Evolutionary conservation across 805 yeast species (phyloP), one percentile per base, ranked within the genome.

Genomic region (Wickerhamiella azymoides): DNA sequence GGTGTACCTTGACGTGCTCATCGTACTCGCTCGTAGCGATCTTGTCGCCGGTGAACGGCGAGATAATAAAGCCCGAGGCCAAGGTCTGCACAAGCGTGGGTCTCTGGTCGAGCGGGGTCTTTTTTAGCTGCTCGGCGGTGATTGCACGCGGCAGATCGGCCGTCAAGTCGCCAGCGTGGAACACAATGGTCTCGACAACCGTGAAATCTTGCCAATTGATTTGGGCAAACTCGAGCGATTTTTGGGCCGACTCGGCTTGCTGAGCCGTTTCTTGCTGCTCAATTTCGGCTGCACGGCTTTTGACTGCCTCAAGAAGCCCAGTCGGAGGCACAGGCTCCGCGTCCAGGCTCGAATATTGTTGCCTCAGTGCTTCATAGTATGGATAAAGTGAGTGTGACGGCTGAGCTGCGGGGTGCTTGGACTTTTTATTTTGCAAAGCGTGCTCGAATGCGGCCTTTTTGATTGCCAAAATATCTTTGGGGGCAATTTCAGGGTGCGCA

Each of bases 171-270:
- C 43, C 68, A 68, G 58, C 79, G 86, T 6, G 74, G 52, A 85
- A 80, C 41, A 71, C 76, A 11, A 86, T 68, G 2, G 79, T 76
- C 42, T 78, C 84, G 7, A 84, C 80, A 14, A 84, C 68, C 2
- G 71, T 68, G 57, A 88, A 89, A 50, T 82, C 84, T 47, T 79
- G 78, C 98, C 98, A 89, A 62, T 88, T 86, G 18, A 85, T 78
- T 9, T 81, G 73, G 0, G 88, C 84, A 62, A 71, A 84, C 36
- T 73, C 78, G 5, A 76, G 52, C 47, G 69, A 70, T 35, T 32
- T 27, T 5, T 32, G 11, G 9, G 30, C 45, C 2, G 73, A 70
- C 45, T 59, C 50, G 49, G 63, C 62, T 53, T 68, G 60, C 49
- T 52, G 39, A 65, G 16, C 37, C n/a, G 30, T 24, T 24, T 33